Evolutionary conservation across 768 basidiomycete species (phyloP).

Genomic region (Xerocomus brunneocitrinus): DNA sequence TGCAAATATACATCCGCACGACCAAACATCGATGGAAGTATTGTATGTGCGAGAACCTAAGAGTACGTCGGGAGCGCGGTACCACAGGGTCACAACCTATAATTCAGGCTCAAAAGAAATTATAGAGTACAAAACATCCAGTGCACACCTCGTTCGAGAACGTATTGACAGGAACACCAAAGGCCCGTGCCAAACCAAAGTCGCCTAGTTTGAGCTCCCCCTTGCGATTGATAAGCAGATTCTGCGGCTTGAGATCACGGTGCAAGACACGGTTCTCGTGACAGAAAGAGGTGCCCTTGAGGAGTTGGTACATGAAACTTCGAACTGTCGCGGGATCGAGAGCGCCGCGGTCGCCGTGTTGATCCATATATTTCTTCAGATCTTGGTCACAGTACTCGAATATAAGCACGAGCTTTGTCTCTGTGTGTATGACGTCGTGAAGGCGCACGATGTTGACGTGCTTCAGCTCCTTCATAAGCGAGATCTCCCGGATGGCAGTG

Average conservation of each 20-base stretch:
- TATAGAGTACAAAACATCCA: not conserved
- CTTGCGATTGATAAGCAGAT: conserved; percentile 94
- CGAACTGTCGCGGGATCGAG: conserved; percentile 84
- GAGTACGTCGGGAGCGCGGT: conserved; percentile 95
- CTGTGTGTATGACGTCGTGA: conserved; percentile 98
- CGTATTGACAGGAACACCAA: conserved; percentile 98
- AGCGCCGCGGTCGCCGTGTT: conserved; percentile 92
- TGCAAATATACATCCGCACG: conserved; percentile 97
- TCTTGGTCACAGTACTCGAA: conserved; percentile 99
- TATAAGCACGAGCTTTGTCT: conserved; percentile 95
- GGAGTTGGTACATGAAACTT: conserved; percentile 96
- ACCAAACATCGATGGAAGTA: conserved; percentile 99
- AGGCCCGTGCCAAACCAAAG: conserved; percentile 95
- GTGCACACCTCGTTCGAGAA: conserved; percentile 86
- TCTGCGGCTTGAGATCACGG: conserved; percentile 97
- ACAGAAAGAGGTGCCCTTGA: conserved; percentile 97
- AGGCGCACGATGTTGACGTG: conserved; percentile 98
- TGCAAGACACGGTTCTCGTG: conserved; percentile 98
- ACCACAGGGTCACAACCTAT: conserved; percentile 97
- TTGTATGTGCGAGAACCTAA: conserved; percentile 96
- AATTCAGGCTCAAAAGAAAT: conserved; percentile 3
- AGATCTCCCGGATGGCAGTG: conserved; percentile 98
- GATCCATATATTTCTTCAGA: conserved; percentile 99
- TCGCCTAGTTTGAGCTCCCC: conserved; percentile 97
- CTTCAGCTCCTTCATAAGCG: conserved; percentile 98